These are phyloP conservation scores for Puccinia novopanici DNA, from an alignment of 1,284 basidiomycete species.

Conservation along the genomic window DNA sequence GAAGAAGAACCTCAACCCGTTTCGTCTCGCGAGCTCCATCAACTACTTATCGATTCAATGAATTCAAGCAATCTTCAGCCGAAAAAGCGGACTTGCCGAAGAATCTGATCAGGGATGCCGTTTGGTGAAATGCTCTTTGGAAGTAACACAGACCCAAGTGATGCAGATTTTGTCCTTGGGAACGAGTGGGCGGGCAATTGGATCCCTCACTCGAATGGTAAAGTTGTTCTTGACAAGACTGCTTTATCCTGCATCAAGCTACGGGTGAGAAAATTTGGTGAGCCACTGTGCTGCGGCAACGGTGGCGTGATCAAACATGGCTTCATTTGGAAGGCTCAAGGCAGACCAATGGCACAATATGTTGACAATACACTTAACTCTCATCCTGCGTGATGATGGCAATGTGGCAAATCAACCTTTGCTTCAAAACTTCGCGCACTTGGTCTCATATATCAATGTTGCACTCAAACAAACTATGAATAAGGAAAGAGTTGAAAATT, in stretches of 20 bases:
- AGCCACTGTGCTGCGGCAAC: constrained; percentile 21
- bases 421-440: no score
- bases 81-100: neutral
- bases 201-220: neutral
- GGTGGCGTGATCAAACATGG: constrained; percentile 25
- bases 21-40: constrained; percentile 6
- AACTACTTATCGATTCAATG: neutral
- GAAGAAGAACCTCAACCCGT: neutral
- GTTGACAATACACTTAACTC: no score
- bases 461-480: constrained; percentile 1
- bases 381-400: constrained; percentile 12
- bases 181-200: constrained; percentile 32
- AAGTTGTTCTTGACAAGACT: constrained; percentile 3
- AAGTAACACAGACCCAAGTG: neutral
- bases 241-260: constrained; percentile 26
- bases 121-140: constrained; percentile 16
- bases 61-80: neutral
- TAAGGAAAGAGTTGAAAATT: neutral
- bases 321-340: constrained; percentile 29
- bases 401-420: neutral
- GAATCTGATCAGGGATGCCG: neutral
- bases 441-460: constrained; percentile 1
- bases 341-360: constrained; percentile 28
- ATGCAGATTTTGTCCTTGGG: constrained; percentile 13
- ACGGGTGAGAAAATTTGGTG: neutral